Evolutionary conservation across 2,329 filamentous ascomycete species (phyloP).

Genomic region (Raffaelea albimanens): DNA sequence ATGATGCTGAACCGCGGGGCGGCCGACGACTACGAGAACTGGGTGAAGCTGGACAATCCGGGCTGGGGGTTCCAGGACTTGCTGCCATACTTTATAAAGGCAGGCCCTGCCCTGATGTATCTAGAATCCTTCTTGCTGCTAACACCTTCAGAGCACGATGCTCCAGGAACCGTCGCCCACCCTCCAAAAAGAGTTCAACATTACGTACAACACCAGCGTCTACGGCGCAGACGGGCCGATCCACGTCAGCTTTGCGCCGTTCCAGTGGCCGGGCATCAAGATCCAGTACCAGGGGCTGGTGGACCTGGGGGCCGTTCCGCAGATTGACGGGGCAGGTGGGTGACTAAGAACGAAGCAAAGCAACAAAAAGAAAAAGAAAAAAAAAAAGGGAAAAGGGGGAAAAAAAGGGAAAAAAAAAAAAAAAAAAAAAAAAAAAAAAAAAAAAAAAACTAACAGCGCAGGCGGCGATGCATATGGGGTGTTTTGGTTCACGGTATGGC

Average conservation of each 20-base stretch:
- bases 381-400: no score
- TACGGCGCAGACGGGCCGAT: conserved; percentile 1
- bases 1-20: conserved; percentile 39
- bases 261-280: conserved; percentile 4
- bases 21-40: conserved; percentile 40
- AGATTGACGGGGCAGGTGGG: neutral
- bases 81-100: conserved; percentile 14
- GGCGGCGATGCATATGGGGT: conserved; percentile 2
- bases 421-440: no score
- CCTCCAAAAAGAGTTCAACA: conserved; percentile 2
- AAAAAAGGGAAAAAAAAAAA: no score
- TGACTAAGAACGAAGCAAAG: no score
- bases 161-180: conserved; percentile 1
- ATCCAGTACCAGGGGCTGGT: conserved; percentile 1
- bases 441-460: neutral
- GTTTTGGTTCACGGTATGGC: conserved; percentile 3
- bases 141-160: conserved; percentile 1
- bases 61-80: conserved; percentile 41
- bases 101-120: neutral
- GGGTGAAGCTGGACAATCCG: conserved; percentile 43
- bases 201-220: conserved; percentile 1
- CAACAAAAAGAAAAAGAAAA: no score
- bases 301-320: neutral
- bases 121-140: no score
- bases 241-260: conserved; percentile 6